A percentile compares a stretch with the other conserved stretches of the same genome.
Evolutionary conservation across 2,329 filamentous ascomycete genomes (phyloP).

Genomic region (Ophiognomonia clavigignenti-juglandacearum): DNA sequence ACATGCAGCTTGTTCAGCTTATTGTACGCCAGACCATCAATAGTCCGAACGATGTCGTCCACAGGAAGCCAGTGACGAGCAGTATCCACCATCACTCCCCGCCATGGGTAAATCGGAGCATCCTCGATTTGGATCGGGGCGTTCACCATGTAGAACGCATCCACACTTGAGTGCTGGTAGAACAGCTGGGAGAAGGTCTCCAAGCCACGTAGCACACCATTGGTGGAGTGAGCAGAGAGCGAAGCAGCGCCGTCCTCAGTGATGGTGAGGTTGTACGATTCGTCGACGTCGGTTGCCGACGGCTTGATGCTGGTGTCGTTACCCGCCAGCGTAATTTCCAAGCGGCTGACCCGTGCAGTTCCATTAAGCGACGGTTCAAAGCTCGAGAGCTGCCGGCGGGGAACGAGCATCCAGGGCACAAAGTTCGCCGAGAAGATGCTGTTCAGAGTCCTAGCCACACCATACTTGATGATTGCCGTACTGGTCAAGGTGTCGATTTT

Average conservation of each 20-base stretch:
- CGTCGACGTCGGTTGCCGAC: slow-evolving; percentile 56
- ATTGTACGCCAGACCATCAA: slow-evolving; percentile 72
- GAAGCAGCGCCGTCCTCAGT: slow-evolving; percentile 51
- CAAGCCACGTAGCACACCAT: slow-evolving; percentile 67
- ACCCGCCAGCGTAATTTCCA: slow-evolving; percentile 58
- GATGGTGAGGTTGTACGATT: slow-evolving; percentile 68
- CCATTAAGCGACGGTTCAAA: slow-evolving; percentile 56
- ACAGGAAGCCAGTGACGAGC: slow-evolving; percentile 67
- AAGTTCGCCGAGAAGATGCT: slow-evolving; percentile 65
- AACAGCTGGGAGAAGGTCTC: slow-evolving; percentile 78
- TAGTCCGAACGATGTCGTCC: slow-evolving; percentile 64
- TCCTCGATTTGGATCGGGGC: slow-evolving; percentile 72
- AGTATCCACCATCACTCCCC: slow-evolving; percentile 76
- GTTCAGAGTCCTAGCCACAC: slow-evolving; percentile 53
- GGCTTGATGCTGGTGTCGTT: slow-evolving; percentile 57
- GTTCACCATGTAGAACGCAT: slow-evolving; percentile 59
- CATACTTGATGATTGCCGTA: slow-evolving; percentile 50
- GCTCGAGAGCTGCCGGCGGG: slow-evolving; percentile 48
- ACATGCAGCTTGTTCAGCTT: slow-evolving; percentile 81
- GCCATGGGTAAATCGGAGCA: slow-evolving; percentile 67
- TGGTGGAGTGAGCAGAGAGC: slow-evolving; percentile 61
- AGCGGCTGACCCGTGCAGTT: slow-evolving; percentile 46
- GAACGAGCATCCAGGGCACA: slow-evolving; percentile 73
- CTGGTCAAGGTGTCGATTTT: slow-evolving; percentile 38
- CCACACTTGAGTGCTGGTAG: slow-evolving; percentile 60